phyloP scores from a whole-genome alignment of 306 rosid genomes.

The Luffa acutangula region DNA sequence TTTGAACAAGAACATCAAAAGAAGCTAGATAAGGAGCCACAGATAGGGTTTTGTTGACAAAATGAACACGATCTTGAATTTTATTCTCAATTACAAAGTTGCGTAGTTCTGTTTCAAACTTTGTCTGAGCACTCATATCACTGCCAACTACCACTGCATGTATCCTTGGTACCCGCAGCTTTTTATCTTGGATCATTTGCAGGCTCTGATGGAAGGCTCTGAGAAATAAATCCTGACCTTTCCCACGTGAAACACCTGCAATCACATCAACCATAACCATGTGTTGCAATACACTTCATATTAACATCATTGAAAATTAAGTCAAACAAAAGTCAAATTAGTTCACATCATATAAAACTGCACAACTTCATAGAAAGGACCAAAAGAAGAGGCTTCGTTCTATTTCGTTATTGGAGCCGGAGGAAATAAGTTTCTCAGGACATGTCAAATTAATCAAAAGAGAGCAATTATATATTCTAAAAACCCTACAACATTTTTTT shows the following conservation, averaged over 20 bases:
- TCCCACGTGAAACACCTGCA: conserved; percentile 90
- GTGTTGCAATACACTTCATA: not conserved
- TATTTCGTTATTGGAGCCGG: not conserved
- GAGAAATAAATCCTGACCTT: conserved; percentile 94
- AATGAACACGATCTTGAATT: conserved; percentile 73
- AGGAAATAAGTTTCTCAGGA: not conserved
- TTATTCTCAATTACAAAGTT: conserved; percentile 57
- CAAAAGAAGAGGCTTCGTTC: not conserved
- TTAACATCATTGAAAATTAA: not conserved
- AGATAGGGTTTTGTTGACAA: conserved; percentile 84
- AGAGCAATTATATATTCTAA: not conserved
- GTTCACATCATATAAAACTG: not conserved
- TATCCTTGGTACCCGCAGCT: conserved; percentile 67
- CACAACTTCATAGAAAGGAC: not conserved
- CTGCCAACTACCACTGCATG: conserved; percentile 92
- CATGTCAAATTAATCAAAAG: not conserved
- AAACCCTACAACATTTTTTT: not conserved
- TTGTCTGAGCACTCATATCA: conserved; percentile 78
- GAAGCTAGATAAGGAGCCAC: conserved; percentile 88
- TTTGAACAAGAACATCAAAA: conserved; percentile 94
- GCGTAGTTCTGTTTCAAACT: conserved; percentile 61
- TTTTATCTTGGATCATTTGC: conserved; percentile 54
- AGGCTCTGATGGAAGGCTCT: conserved; percentile 64
- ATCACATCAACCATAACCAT: not conserved
- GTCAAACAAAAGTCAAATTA: not conserved